A percentile compares a stretch with the other conserved stretches of the same genome.
Conservation (phyloP, 257 asterid species). For the Capsicum chinense region DNA sequence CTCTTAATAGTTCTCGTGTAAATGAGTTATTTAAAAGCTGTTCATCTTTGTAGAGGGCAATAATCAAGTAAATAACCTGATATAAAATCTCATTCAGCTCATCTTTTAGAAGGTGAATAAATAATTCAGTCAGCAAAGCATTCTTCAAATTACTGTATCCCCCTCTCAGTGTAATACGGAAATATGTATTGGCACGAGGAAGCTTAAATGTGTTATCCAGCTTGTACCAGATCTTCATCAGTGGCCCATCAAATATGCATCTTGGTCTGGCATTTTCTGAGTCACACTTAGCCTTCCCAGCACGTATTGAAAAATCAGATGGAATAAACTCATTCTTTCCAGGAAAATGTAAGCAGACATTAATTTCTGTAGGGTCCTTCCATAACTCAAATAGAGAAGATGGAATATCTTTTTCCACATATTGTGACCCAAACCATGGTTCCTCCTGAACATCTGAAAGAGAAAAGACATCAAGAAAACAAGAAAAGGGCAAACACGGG, state of each 20-base stretch:
- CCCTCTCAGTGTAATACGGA: slow-evolving; percentile 84
- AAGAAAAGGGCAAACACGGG: slow-evolving; percentile 2
- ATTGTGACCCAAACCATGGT: slow-evolving; percentile 97
- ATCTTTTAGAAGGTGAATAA: slow-evolving; percentile 82
- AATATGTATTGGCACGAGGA: slow-evolving; percentile 97
- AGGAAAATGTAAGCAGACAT: slow-evolving; percentile 73
- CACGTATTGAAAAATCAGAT: slow-evolving; percentile 74
- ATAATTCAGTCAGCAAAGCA: slow-evolving; percentile 81
- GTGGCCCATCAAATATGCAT: slow-evolving; percentile 82
- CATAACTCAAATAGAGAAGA: slow-evolving; percentile 68
- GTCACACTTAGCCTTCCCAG: slow-evolving; percentile 51
- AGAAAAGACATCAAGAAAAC: slow-evolving; percentile 27
- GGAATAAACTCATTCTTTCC: slow-evolving; percentile 86
- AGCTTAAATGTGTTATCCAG: slow-evolving; percentile 81
- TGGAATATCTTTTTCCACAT: slow-evolving; percentile 85
- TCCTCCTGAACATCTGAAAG: slow-evolving; percentile 73
- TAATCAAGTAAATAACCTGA: slow-evolving; percentile 64
- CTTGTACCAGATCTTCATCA: slow-evolving; percentile 89
- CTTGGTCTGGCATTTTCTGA: slow-evolving; percentile 56
- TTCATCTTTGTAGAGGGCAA: slow-evolving; percentile 31
- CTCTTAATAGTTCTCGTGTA: slow-evolving; percentile 5
- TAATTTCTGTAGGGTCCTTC: slow-evolving; percentile 78
- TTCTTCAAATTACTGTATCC: slow-evolving; percentile 72
- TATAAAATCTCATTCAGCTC: slow-evolving; percentile 93
- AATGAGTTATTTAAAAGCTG: background rate